Evolutionary conservation across 495 filamentous ascomycete species (phyloP), one percentile per base, ranked within the genome.

Genomic region (Pyrenula aspistea): DNA sequence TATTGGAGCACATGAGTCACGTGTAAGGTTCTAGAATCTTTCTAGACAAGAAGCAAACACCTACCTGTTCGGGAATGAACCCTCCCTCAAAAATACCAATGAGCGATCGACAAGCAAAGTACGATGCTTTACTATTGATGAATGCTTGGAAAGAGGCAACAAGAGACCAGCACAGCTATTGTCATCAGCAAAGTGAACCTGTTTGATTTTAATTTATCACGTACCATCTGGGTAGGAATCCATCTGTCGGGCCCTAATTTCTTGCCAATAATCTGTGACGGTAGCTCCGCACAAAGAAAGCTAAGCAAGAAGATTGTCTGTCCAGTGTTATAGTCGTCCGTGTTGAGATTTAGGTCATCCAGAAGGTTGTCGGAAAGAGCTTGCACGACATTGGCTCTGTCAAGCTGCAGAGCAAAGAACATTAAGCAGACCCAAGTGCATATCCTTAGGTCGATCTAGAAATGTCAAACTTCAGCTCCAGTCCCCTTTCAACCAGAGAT

Each of bases 381-480:
- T 61, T 89, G 82, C 23, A 75, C 67, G 42, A 90, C 77, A 67
- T 91, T 94, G 21, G 84, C 83, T 49, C 89, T 76, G 62, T 95
- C 89, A 1, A 92, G 72, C 59, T 94, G 87, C 24, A 94, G 77
- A 0, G 86, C 86, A 55, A 92, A 91, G 67, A 93, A 92, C 68
- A 88, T 91, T 23, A 89, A 64, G 60, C 87, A 90, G 2, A 82
- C 81, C 72, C 83, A 83, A 24, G 75, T 71, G 56, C 79, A 83
- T 10, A 90, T 71, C 12, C 76, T 70, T 51, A 68, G 64, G 55
- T 85, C 81, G 55, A 83, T 78, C 78, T 72, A 21, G 47, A 20
- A 52, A 59, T 25, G 25, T 51, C 49, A 67, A 49, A 57, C 36
- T 36, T n/a, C 49, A 12, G 61, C 70, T 74, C 55, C 61, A 65